Evolutionary conservation across 805 yeast genomes (phyloP), one percentile per base, ranked within the genome.

Genomic region (Wickerhamiella shivajii): DNA sequence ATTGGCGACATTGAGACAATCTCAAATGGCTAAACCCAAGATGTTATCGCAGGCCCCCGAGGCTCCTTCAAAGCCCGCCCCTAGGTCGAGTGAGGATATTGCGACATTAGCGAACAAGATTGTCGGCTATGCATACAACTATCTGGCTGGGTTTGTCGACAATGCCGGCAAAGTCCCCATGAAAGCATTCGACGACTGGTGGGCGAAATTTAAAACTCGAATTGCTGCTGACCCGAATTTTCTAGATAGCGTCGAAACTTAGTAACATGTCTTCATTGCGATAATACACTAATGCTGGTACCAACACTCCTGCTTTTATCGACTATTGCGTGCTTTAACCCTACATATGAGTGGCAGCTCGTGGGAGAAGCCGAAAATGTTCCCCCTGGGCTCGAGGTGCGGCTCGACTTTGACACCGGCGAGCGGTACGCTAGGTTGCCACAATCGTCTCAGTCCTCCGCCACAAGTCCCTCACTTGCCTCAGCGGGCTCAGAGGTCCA

Each of bases 111-210:
- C 96, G 2, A 80, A 78, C 40, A 80, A 79, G 51, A 83, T 90
- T 37, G 92, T 90, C 14, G 74, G 74, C 24, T 83, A 90, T 54
- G 96, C 96, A 2, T 90, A 87, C 57, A 85, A 90, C 51, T 90
- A 69, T 51, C 56, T 87, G 31, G 73, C 92, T 2, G 80, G 96
- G n/a, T 87, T 85, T 51, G 67, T 83, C 6, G 93, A 83, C 49
- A 52, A 60, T 4, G 62, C 68, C 15, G 93, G 93, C 2, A 80
- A 73, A 44, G 95, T 87, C 3, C 77, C 85, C 3, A 79, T 87
- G 50, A 79, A 76, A 48, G 77, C 73, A 27, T 87, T 87, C 47
- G 92, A 87, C 51, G 76, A 69, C 25, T 87, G 98, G 98, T 58
- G 98, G 98, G 74, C 67, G 43, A 85, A 83, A 55, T 87, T 90